A percentile compares a stretch with the other conserved stretches of the same genome.
phyloP scores from a whole-genome alignment of 192 early-diverging fungal species.

The Backusella australiensis region DNA sequence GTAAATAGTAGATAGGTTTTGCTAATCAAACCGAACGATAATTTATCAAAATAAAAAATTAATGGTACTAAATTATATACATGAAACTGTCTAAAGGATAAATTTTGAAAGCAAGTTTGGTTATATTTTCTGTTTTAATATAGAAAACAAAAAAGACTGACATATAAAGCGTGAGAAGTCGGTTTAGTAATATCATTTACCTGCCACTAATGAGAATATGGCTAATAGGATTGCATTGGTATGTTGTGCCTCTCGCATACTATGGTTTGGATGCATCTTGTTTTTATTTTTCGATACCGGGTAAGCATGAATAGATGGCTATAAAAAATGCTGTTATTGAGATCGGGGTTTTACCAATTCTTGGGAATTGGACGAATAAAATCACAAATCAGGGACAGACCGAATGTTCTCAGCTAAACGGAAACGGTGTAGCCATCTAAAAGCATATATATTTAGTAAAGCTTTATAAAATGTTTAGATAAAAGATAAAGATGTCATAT shows the following conservation, averaged over 20 bases:
- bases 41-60: background rate
- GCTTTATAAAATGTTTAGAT: background rate
- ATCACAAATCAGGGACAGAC: background rate
- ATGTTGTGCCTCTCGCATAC: background rate
- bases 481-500: background rate
- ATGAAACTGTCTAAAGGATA: background rate
- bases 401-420: background rate
- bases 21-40: background rate
- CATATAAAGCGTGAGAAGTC: background rate
- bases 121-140: background rate
- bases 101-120: background rate
- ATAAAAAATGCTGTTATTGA: background rate
- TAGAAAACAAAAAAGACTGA: background rate
- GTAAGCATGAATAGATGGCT: background rate
- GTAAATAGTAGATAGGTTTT: background rate
- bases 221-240: background rate
- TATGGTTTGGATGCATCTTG: background rate
- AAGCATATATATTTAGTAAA: background rate
- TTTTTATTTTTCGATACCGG: background rate
- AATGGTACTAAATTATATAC: background rate
- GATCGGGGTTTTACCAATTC: background rate
- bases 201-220: background rate
- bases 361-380: background rate
- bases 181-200: background rate
- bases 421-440: background rate